These are phyloP conservation scores for Tetracentron sinense DNA, from an alignment of 164 flowering plant species.

Conservation along the genomic window DNA sequence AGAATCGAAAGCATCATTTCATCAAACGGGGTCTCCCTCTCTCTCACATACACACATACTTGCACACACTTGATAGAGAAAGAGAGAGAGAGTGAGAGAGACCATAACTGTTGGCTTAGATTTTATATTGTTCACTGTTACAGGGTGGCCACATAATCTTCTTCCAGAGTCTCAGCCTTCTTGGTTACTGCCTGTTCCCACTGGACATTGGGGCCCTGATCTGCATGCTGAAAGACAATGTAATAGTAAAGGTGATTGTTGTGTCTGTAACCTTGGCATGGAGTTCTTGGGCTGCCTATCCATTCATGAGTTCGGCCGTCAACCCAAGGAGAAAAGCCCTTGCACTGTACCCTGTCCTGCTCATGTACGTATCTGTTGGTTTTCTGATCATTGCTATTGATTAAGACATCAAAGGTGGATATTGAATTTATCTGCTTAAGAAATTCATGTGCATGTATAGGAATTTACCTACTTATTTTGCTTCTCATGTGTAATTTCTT, in stretches of 20 bases:
- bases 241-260: constrained; percentile 64
- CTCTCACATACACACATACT: not conserved
- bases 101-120: not conserved
- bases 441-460: constrained; percentile 9
- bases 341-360: constrained; percentile 92
- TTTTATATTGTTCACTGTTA: constrained; percentile 5
- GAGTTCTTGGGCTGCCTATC: constrained; percentile 99
- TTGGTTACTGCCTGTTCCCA: constrained; percentile 94
- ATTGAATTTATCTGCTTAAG: not conserved
- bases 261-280: constrained; percentile 86
- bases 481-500: constrained; percentile 12
- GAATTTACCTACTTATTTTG: constrained; percentile 10
- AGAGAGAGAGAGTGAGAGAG: too few species aligned
- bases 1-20: too few species aligned
- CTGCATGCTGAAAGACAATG: constrained; percentile 83
- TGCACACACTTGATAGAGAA: too few species aligned
- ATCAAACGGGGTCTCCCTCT: too few species aligned
- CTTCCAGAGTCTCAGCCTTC: constrained; percentile 93
- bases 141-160: constrained; percentile 97
- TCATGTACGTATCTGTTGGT: constrained; percentile 97
- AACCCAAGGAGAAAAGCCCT: constrained; percentile 95
- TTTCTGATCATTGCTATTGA: constrained; percentile 94
- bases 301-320: constrained; percentile 99
- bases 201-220: constrained; percentile 80
- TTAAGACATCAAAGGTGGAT: constrained; percentile 18